These are phyloP conservation scores for Raffaelea arxii DNA, from an alignment of 2,329 filamentous ascomycete genomes.

Conservation along the genomic window DNA sequence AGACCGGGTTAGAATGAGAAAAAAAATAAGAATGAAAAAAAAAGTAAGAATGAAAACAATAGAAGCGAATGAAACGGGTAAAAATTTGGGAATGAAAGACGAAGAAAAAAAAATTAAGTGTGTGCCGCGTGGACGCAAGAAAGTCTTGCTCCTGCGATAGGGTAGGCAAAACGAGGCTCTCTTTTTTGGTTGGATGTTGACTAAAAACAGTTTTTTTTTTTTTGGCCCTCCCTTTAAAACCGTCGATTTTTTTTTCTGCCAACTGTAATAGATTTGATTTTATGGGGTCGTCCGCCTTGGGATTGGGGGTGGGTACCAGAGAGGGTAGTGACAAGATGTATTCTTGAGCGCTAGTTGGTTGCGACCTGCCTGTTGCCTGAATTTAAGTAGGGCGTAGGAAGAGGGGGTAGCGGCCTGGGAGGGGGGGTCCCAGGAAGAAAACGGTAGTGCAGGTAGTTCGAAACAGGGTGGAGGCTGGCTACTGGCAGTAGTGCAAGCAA, in stretches of 20 bases:
- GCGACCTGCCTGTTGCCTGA: no score
- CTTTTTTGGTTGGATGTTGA: slow-evolving; percentile 9
- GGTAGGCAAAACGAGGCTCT: slow-evolving; percentile 11
- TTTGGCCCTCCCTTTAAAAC: slow-evolving; percentile 3
- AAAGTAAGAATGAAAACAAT: background rate
- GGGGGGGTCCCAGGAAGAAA: background rate
- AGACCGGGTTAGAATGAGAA: background rate
- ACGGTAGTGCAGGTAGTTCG: background rate
- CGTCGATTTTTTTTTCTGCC: slow-evolving; percentile 5
- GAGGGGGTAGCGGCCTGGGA: background rate
- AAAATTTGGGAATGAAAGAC: no score
- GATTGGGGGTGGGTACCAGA: slow-evolving; percentile 1
- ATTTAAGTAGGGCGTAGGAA: no score
- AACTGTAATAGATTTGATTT: slow-evolving; percentile 9
- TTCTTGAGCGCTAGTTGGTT: background rate
- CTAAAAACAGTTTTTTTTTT: background rate
- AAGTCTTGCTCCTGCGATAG: slow-evolving; percentile 10
- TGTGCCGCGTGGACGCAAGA: slow-evolving; percentile 10
- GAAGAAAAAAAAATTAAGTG: background rate
- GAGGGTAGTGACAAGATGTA: background rate
- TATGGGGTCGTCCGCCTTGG: slow-evolving; percentile 14
- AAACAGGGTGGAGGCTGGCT: no score
- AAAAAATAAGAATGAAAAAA: background rate
- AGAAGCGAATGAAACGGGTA: background rate
- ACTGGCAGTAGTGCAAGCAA: no score